Evolutionary conservation across 257 asterid species (phyloP), one percentile per base, ranked within the genome.

Genomic region (Salvia rosmarinus): DNA sequence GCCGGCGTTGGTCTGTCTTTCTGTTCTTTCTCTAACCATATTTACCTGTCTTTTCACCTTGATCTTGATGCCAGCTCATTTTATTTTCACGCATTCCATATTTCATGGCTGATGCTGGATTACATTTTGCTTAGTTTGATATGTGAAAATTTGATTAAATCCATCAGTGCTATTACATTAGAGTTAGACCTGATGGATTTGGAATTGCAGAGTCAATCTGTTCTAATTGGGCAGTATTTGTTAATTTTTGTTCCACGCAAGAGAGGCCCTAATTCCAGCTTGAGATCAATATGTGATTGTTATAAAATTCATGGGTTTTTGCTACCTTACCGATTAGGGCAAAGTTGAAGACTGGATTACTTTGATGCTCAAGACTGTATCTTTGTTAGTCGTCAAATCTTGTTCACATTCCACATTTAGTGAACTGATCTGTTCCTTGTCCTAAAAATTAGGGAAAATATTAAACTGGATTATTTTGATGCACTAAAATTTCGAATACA

Each of bases 1-100:
- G 97, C 90, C 25, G 98, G 96, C 54, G 81, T 88, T 19, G 96
- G 96, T 90, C 40, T 47, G 76, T 73, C 10, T 47, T 55, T 10
- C n/a, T 10, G 19, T 63, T 65, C 40, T 32, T 40, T 4, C 35
- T 25, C 9, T 30, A 2, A 55, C 6, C 40, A 9, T 40, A 12
- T 52, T 11, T 50, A 2, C 9, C 46, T 37, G 13, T 39, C 10
- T 13, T 30, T 16, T 5, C 52, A 8, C n/a, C 55, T 57, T 13
- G 39, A 39, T 75, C 52, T 62, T 17, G 40, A 59, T 49, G 42
- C 46, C 6, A 64, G 12, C 58, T 28, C n/a, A 5, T 69, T 25
- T 8, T 61, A 3, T 21, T 51, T 69, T 59, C 25, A 34, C 77
- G 59, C 47, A 0, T n/a, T 68, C 19, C 11, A 10, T 9, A 9